These are phyloP conservation scores for Isabelozyma heimii DNA, from an alignment of 805 yeast genomes.

Conservation along the genomic window DNA sequence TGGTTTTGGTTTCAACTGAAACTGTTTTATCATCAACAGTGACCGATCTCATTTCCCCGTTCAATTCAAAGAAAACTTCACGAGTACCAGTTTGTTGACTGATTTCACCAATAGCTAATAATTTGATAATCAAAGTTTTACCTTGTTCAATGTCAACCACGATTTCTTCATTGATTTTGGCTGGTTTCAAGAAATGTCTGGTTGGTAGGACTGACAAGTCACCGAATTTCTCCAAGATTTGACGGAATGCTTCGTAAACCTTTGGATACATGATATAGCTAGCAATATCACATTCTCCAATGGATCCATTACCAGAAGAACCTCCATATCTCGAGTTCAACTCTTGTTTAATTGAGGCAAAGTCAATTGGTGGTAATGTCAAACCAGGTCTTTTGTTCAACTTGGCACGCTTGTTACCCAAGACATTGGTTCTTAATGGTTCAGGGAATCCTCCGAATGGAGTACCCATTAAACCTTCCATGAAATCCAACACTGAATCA, in stretches of 20 bases:
- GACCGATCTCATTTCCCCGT: constrained; percentile 97
- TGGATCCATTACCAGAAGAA: constrained; percentile 24
- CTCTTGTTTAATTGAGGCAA: constrained; percentile 68
- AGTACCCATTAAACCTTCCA: constrained; percentile 98
- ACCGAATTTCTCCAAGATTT: constrained; percentile 74
- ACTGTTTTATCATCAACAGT: constrained; percentile 85
- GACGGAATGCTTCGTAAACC: constrained; percentile 86
- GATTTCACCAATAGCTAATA: constrained; percentile 90
- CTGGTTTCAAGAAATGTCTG: constrained; percentile 82
- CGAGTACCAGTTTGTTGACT: constrained; percentile 82
- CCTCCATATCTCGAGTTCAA: constrained; percentile 70
- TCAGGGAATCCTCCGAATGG: constrained; percentile 99
- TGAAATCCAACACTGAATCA: constrained; percentile 95
- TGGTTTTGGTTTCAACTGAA: constrained; percentile 77
- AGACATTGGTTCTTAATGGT: constrained; percentile 89
- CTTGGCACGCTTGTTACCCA: constrained; percentile 90
- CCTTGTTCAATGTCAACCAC: constrained; percentile 91
- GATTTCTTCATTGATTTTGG: constrained; percentile 84
- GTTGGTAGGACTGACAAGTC: constrained; percentile 95
- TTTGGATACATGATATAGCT: constrained; percentile 97
- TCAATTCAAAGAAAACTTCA: constrained; percentile 96
- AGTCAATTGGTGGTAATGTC: constrained; percentile 79
- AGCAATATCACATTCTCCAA: constrained; percentile 88
- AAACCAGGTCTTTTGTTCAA: constrained; percentile 90
- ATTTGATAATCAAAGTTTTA: constrained; percentile 85